These are phyloP conservation scores for Lentinus polychrous DNA, from an alignment of 1,284 basidiomycete species.

Conservation along the genomic window DNA sequence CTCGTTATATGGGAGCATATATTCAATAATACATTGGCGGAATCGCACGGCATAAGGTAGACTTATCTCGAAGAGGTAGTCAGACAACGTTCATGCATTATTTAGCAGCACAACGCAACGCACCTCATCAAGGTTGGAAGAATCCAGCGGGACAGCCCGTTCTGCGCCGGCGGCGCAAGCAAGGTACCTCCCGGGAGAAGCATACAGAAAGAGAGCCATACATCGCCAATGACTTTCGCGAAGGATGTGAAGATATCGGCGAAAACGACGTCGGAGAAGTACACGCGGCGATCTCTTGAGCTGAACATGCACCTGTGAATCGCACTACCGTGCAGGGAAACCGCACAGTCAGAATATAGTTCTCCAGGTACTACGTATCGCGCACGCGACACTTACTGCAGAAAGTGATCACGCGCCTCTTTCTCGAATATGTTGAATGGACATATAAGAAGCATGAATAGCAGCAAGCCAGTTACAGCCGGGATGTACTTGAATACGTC, in stretches of 20 bases:
- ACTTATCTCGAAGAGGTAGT: constrained; percentile 34
- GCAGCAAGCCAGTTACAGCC: constrained; percentile 54
- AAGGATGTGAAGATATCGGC: constrained; percentile 96
- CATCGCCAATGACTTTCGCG: constrained; percentile 93
- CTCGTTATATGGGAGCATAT: constrained; percentile 58
- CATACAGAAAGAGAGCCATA: constrained; percentile 86
- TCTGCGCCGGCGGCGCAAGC: constrained; percentile 52
- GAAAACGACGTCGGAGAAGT: constrained; percentile 90
- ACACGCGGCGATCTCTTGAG: constrained; percentile 52
- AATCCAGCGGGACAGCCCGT: constrained; percentile 65
- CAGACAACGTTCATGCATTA: constrained; percentile 7
- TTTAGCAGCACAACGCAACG: constrained; percentile 16
- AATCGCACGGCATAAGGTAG: constrained; percentile 89
- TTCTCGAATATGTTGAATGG: constrained; percentile 65
- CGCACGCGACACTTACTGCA: constrained; percentile 49
- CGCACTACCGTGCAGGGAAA: constrained; percentile 34
- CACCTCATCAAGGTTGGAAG: constrained; percentile 85
- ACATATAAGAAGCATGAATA: constrained; percentile 51
- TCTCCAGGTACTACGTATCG: not conserved
- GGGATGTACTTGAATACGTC: constrained; percentile 76
- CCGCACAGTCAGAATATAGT: not conserved
- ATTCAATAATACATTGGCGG: constrained; percentile 90
- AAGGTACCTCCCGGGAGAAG: constrained; percentile 72
- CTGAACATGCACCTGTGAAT: constrained; percentile 71
- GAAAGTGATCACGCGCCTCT: constrained; percentile 66